Evolutionary conservation across 768 basidiomycete species (phyloP).

Genomic region (Podaxis sp.): DNA sequence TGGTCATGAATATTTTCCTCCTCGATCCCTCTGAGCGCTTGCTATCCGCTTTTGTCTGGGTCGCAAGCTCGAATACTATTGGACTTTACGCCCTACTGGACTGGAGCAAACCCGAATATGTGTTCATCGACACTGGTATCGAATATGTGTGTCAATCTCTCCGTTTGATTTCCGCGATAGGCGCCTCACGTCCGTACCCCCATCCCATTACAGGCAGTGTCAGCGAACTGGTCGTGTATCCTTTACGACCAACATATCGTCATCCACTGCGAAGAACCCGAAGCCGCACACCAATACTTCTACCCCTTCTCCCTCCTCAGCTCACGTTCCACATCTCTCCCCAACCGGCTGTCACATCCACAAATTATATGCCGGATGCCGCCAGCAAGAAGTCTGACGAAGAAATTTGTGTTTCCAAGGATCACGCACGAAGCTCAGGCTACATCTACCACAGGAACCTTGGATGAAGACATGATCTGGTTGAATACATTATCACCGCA

Average conservation of each 20-base stretch:
- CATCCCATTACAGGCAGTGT: slow-evolving; percentile 39
- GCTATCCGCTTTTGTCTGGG: slow-evolving; percentile 69
- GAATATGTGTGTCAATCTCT: slow-evolving; percentile 52
- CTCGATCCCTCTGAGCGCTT: slow-evolving; percentile 60
- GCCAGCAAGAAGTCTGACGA: slow-evolving; percentile 43
- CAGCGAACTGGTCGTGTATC: slow-evolving; percentile 78
- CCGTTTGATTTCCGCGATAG: background rate
- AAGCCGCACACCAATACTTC: slow-evolving; percentile 63
- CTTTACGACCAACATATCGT: slow-evolving; percentile 61
- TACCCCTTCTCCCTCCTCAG: slow-evolving; percentile 49
- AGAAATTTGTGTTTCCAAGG: slow-evolving; percentile 48
- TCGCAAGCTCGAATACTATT: slow-evolving; percentile 46
- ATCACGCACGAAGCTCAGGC: background rate
- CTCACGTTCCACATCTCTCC: slow-evolving; percentile 25
- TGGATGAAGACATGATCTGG: slow-evolving; percentile 4
- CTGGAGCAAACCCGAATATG: slow-evolving; percentile 62
- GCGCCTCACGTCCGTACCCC: background rate
- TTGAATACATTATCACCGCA: slow-evolving; percentile 5
- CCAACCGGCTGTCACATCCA: slow-evolving; percentile 29
- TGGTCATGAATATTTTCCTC: slow-evolving; percentile 76
- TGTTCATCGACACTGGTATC: slow-evolving; percentile 71
- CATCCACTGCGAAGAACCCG: slow-evolving; percentile 69
- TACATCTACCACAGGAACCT: background rate
- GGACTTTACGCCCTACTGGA: slow-evolving; percentile 63
- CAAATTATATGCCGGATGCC: slow-evolving; percentile 33